phyloP scores from a whole-genome alignment of 441 rosid genomes.

The Erodium texanum region DNA sequence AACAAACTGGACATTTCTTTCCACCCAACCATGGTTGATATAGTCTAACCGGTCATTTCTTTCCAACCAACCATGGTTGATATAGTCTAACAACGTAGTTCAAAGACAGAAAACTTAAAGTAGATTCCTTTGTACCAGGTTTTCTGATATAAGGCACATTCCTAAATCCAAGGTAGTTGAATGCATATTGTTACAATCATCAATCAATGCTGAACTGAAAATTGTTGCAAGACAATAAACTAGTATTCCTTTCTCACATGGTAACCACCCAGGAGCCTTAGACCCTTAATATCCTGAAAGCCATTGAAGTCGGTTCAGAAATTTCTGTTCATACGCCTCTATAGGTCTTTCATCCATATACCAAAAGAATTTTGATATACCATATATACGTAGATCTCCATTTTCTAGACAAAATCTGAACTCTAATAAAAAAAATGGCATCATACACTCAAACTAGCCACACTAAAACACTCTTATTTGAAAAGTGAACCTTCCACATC shows the following conservation, averaged over 20 bases:
- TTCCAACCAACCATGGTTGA: background rate
- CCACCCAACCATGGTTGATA: no score
- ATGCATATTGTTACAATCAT: background rate
- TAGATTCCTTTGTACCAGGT: background rate
- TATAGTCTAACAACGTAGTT: background rate
- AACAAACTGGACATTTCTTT: no score
- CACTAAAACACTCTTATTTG: background rate
- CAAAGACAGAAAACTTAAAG: background rate
- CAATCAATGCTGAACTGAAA: background rate
- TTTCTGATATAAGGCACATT: background rate
- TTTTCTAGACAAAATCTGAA: background rate
- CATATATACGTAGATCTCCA: background rate
- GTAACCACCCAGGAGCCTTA: background rate
- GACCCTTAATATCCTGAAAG: background rate
- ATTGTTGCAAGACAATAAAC: background rate
- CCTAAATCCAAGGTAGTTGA: background rate
- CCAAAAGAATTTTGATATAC: background rate
- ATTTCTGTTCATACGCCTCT: no score
- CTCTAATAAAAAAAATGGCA: background rate
- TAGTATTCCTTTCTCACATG: background rate
- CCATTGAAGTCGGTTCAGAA: no score
- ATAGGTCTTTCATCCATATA: background rate
- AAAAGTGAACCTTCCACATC: background rate
- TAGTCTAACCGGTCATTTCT: background rate
- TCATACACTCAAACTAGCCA: background rate